Percentiles rank a stretch among this genome's conserved stretches.
Evolutionary conservation across 441 rosid genomes (phyloP).

Genomic region (Kokia cookei): DNA sequence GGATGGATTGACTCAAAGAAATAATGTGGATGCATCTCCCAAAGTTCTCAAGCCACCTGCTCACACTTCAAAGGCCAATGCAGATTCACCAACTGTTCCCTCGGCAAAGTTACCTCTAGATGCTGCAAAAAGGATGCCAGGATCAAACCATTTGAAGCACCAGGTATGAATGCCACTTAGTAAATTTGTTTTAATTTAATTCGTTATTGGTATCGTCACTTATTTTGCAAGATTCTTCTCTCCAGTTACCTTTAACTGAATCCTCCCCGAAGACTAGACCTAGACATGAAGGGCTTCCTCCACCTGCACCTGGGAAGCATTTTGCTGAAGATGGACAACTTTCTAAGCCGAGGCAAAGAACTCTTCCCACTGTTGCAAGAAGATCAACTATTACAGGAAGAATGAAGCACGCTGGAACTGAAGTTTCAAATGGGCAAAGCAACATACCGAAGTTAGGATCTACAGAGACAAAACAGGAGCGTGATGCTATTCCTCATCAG

Average conservation of each 20-base stretch:
- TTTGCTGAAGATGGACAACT: constrained; percentile 45
- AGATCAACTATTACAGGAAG: constrained; percentile 47
- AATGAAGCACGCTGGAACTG: constrained; percentile 43
- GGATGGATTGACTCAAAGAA: constrained; percentile 41
- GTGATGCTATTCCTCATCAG: constrained; percentile 28
- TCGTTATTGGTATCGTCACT: constrained; percentile 4
- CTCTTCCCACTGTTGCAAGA: constrained; percentile 49
- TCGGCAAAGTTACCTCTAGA: constrained; percentile 49
- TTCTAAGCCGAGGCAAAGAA: constrained; percentile 47
- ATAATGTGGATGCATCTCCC: constrained; percentile 49
- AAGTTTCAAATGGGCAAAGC: constrained; percentile 32
- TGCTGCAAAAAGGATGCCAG: constrained; percentile 38
- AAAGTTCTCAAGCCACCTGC: constrained; percentile 60
- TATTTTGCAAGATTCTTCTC: constrained; percentile 5
- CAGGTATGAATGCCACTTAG: constrained; percentile 42
- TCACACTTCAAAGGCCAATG: constrained; percentile 38
- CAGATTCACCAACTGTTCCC: constrained; percentile 30
- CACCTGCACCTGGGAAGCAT: constrained; percentile 39
- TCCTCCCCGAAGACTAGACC: constrained; percentile 61
- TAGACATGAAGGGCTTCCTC: constrained; percentile 60
- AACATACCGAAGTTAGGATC: constrained; percentile 32
- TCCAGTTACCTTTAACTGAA: constrained; percentile 60
- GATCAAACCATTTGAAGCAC: constrained; percentile 56
- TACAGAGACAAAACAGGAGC: constrained; percentile 22
- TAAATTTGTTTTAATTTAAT: constrained; percentile 5